These are phyloP conservation scores for sweet orange (Citrus sinensis) DNA, from an alignment of 345 rosid genomes.

Conservation along the genomic window DVS_A1.0 CM039161.1:14434501-14435000, in stretches of 20 bases:
- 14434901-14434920: no score
- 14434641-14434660: slow-evolving; percentile 90
- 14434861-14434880: background rate
- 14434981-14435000: background rate
- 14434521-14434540: slow-evolving; percentile 87
- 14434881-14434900: no score
- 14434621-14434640: slow-evolving; percentile 85
- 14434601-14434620: slow-evolving; percentile 67
- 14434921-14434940: no score
- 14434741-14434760: background rate
- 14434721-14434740: slow-evolving; percentile 53
- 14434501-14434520: slow-evolving; percentile 40
- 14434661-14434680: slow-evolving; percentile 56
- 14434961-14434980: background rate
- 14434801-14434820: background rate
- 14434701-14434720: slow-evolving; percentile 96
- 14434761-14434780: background rate
- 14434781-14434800: background rate
- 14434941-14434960: background rate
- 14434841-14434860: background rate
- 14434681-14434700: slow-evolving; percentile 80
- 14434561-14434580: slow-evolving; percentile 83
- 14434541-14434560: slow-evolving; percentile 76
- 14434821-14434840: background rate
- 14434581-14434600: slow-evolving; percentile 84